Base-by-base conservation (phyloP, 371 early-diverging fungal species). In the Mucor mucedo region DNA sequence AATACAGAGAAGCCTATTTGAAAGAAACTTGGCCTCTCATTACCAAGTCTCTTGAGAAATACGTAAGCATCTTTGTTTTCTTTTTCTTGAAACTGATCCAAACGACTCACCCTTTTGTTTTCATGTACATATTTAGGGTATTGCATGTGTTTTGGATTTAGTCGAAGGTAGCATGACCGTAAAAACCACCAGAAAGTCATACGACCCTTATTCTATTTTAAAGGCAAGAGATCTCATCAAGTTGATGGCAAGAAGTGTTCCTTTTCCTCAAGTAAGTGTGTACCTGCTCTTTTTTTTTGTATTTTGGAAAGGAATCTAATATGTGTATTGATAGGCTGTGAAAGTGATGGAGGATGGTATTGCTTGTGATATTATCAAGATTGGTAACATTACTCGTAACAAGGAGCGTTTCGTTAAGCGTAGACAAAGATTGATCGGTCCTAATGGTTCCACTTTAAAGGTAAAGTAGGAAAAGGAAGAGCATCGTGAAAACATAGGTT, bases 371-470 rank as follows among this genome's bases (percentile, higher is more conserved):
- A 95, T 99, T 65, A 92, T 99, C 71, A 98, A 98, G 80, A 97
- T 99, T 66, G 98, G 98, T 47, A 95, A 92, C 71, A 79, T 97
- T 66, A 87, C 95, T 39, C 84, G 92, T 44, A 98, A 95, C 82
- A 98, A 98, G 84, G 97, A 98, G 73, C 86, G 96, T 11, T 99
- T 99, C 79, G 94, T 99, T 27, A 99, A 98, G 76, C 90, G 99
- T 63, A 87, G 99, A 64, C 97, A 98, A 71, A 85, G 99, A 59
- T 78, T 99, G 35, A 86, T 98, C 69, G 99, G 99, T 13, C 99
- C 99, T 11, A 93, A 96, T 63, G 99, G 98, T 47, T 96, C 96
- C 72, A 99, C 99, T 7, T 80, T 99, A 27, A 98, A 97, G 83
- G 82, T 82, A 72, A 21, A 21, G 21, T 21, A 21, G 21, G 21